phyloP scores from a whole-genome alignment of 2,329 filamentous ascomycete genomes.

The Fusarium foetens region DNA sequence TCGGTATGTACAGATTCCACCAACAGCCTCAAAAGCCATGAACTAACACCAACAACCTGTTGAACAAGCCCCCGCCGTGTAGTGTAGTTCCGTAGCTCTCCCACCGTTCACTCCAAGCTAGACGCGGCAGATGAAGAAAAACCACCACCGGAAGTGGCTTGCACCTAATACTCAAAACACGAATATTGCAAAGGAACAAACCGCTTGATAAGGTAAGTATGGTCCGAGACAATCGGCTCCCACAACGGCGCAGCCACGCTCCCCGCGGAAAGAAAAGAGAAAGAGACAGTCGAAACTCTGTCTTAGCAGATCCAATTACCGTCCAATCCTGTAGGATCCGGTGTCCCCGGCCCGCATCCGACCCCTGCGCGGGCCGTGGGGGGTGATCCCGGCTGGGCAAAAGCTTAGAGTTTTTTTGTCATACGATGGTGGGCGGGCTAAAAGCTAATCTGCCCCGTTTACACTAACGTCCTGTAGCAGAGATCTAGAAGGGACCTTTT shows the following conservation, averaged over 20 bases:
- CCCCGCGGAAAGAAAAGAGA: not conserved
- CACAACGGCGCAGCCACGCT: not conserved
- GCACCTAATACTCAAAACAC: not conserved
- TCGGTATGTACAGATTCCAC: not conserved
- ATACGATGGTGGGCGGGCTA: conserved; percentile 9
- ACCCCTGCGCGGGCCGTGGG: conserved; percentile 13
- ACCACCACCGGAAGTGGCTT: not conserved
- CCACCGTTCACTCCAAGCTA: not conserved
- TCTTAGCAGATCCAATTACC: not conserved
- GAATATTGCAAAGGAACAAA: not conserved
- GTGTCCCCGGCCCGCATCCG: conserved; percentile 2
- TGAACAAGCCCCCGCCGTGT: no score
- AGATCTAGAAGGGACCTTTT: not conserved
- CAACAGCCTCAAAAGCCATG: not conserved
- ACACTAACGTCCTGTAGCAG: no score
- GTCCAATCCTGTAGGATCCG: not conserved
- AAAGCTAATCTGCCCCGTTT: not conserved
- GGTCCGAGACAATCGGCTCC: not conserved
- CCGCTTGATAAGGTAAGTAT: not conserved
- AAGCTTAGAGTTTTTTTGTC: conserved; percentile 19
- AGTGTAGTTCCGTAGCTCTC: not conserved
- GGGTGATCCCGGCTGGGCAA: conserved; percentile 31
- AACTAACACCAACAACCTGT: not conserved
- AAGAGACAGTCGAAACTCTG: not conserved
- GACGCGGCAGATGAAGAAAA: not conserved